These are phyloP conservation scores for Talaromyces liani DNA, from an alignment of 495 filamentous ascomycete genomes.

Conservation along the genomic window DNA sequence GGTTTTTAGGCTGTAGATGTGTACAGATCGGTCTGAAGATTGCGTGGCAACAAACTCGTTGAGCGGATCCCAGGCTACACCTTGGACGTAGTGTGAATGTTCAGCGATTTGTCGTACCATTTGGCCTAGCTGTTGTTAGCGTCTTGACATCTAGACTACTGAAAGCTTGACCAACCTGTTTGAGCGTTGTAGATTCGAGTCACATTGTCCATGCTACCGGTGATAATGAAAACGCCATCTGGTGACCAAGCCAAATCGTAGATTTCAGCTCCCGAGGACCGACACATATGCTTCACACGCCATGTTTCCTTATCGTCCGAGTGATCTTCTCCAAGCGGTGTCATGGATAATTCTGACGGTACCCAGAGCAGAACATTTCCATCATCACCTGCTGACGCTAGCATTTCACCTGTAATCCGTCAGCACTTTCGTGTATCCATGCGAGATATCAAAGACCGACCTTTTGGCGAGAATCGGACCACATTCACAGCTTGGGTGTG, in stretches of 20 bases:
- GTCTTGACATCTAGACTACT: not conserved
- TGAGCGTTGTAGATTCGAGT: slow-evolving; percentile 94
- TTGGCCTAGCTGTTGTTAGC: slow-evolving; percentile 48
- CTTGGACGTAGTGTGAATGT: slow-evolving; percentile 98
- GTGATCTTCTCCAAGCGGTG: slow-evolving; percentile 72
- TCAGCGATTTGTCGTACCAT: slow-evolving; percentile 95
- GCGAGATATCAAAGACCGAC: slow-evolving; percentile 28
- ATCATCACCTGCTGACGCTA: slow-evolving; percentile 93
- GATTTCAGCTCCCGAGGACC: slow-evolving; percentile 86
- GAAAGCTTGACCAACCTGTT: slow-evolving; percentile 55
- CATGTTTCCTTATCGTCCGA: slow-evolving; percentile 94
- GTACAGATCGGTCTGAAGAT: slow-evolving; percentile 94
- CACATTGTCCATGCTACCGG: slow-evolving; percentile 98
- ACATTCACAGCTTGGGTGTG: slow-evolving; percentile 98
- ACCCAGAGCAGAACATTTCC: slow-evolving; percentile 96
- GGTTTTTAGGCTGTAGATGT: slow-evolving; percentile 92
- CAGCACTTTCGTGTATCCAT: slow-evolving; percentile 11
- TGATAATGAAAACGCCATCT: slow-evolving; percentile 93
- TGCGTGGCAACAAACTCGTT: slow-evolving; percentile 99
- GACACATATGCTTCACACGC: slow-evolving; percentile 95
- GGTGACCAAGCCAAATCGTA: slow-evolving; percentile 98
- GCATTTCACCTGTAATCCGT: slow-evolving; percentile 64
- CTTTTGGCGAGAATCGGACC: slow-evolving; percentile 88
- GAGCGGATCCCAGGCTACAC: slow-evolving; percentile 95
- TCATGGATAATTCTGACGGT: slow-evolving; percentile 65